These are phyloP conservation scores for Trichosporon coremiiforme DNA, from an alignment of 1,284 basidiomycete species.

Conservation along the genomic window DNA sequence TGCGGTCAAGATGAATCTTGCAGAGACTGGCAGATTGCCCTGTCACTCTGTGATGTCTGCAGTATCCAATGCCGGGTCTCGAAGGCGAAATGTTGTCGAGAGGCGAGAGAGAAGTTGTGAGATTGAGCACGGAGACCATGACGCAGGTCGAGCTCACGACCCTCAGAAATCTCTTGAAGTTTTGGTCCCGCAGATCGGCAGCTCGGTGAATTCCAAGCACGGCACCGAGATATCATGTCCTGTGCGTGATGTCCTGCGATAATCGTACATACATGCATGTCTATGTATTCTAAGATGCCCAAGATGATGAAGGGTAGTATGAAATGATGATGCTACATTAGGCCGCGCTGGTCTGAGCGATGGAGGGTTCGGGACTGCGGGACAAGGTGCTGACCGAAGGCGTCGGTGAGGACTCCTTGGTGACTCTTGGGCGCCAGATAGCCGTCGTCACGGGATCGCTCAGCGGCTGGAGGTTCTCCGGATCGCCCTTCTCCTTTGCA, in stretches of 20 bases:
- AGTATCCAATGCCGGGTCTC: background rate
- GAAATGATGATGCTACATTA: too few relatives aligned
- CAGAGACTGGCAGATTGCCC: too few relatives aligned
- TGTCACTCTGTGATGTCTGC: too few relatives aligned
- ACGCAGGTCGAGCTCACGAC: background rate
- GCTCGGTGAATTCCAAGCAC: background rate
- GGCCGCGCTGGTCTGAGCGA: too few relatives aligned
- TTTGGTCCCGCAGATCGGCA: background rate
- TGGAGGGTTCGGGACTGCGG: too few relatives aligned
- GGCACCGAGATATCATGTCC: background rate
- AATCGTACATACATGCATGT: background rate
- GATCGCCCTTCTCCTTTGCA: background rate
- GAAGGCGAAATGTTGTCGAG: background rate
- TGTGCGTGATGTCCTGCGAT: background rate
- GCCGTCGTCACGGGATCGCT: background rate
- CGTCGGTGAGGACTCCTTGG: background rate
- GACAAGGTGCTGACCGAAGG: too few relatives aligned
- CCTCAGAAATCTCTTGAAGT: background rate
- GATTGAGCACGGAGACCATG: background rate
- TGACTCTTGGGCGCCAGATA: background rate
- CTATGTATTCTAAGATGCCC: background rate
- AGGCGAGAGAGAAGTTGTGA: background rate
- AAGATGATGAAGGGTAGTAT: background rate
- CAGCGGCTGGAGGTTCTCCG: background rate
- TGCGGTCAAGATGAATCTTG: too few relatives aligned